A percentile compares a stretch with the other conserved stretches of the same genome.
Evolutionary conservation across 1,139 yeast species (phyloP).

Genomic region (Geotrichum australiense): DNA sequence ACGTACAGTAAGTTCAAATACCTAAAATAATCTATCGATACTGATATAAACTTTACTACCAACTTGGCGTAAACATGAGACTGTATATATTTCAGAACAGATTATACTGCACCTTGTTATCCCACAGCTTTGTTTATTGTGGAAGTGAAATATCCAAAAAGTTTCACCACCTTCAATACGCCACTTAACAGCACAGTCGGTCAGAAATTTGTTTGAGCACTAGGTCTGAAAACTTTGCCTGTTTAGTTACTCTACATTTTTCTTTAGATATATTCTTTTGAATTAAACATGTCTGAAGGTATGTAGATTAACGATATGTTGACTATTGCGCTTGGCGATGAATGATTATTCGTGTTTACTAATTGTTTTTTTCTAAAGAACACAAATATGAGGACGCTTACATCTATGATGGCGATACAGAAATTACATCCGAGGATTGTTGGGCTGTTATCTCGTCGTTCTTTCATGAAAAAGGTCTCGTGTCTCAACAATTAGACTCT

Average conservation of each 20-base stretch:
- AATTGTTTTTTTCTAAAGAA: constrained; percentile 7
- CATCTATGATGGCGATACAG: constrained; percentile 53
- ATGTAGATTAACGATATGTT: constrained; percentile 1
- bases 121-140: not conserved
- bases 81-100: not conserved
- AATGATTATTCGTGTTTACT: not conserved
- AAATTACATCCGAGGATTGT: constrained; percentile 95
- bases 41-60: not conserved
- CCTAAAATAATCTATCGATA: constrained; percentile 2
- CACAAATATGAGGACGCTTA: constrained; percentile 45
- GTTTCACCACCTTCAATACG: constrained; percentile 1
- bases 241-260: not conserved
- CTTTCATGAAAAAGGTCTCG: constrained; percentile 94
- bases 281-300: constrained; percentile 17
- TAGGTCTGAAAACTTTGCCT: constrained; percentile 1
- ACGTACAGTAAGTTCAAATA: no score
- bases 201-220: no score
- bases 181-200: not conserved
- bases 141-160: constrained; percentile 1
- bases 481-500: constrained; percentile 95
- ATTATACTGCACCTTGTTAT: not conserved
- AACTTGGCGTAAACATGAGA: not conserved
- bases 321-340: not conserved
- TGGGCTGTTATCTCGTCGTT: constrained; percentile 97
- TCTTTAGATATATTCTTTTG: not conserved